Percentiles rank a stretch among this genome's conserved stretches.
Evolutionary conservation across 2,329 filamentous ascomycete genomes (phyloP).

Genomic region (Fusarium circinatum): DNA sequence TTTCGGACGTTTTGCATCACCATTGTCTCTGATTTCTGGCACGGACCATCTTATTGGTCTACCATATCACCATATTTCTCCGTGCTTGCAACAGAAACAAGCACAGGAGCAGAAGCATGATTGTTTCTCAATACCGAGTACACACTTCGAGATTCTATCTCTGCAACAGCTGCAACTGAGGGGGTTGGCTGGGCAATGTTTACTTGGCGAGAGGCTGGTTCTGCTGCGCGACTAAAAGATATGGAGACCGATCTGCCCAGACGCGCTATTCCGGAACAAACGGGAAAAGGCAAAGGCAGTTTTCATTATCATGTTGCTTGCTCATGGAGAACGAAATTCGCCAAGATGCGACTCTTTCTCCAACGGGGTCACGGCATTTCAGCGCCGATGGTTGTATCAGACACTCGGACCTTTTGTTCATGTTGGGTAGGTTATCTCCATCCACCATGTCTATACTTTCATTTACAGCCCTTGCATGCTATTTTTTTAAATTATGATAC

Average conservation of each 20-base stretch:
- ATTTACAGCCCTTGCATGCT: slow-evolving; percentile 1
- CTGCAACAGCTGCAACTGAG: not conserved
- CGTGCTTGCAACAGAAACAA: slow-evolving; percentile 6
- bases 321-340: slow-evolving; percentile 12
- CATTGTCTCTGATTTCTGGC: slow-evolving; percentile 35
- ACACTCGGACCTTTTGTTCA: slow-evolving; percentile 35
- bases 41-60: slow-evolving; percentile 32
- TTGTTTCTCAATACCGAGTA: slow-evolving; percentile 1
- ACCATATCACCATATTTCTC: slow-evolving; percentile 24
- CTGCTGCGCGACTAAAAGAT: slow-evolving; percentile 6
- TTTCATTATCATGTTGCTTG: slow-evolving; percentile 7
- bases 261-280: slow-evolving; percentile 28
- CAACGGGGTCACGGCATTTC: slow-evolving; percentile 16
- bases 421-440: slow-evolving; percentile 21
- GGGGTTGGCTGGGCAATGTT: slow-evolving; percentile 24
- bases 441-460: not conserved
- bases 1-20: slow-evolving; percentile 29
- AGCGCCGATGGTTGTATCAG: slow-evolving; percentile 28
- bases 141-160: not conserved
- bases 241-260: slow-evolving; percentile 9
- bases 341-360: slow-evolving; percentile 33
- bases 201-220: slow-evolving; percentile 30
- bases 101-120: not conserved
- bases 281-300: slow-evolving; percentile 18
- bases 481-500: slow-evolving; percentile 20